Base-by-base conservation (phyloP, 2,329 filamentous ascomycete genomes). In the Dendryphion nanum region DNA sequence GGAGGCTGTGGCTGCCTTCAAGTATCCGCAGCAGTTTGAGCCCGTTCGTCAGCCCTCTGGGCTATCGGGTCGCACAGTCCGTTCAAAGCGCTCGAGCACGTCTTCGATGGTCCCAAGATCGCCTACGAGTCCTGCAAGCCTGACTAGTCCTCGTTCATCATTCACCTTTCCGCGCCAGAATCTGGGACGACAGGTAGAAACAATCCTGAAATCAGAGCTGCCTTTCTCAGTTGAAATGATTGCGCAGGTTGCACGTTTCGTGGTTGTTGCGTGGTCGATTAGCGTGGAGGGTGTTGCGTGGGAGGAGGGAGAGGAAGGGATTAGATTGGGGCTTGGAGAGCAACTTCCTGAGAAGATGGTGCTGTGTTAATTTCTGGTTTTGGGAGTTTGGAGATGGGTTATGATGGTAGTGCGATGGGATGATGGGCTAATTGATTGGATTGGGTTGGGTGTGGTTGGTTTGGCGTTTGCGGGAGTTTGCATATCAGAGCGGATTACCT, bases 231-330 rank as follows among this genome's bases (percentile, higher is more conserved):
- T 64, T 2, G 37, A 49, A 6, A 52, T 26, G 1, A 37, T 63
- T 7, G 56, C 55, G 1, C 37, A 33, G 23, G 52, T 64, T 0
- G 56, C 57, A 10, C 30, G 57, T 6, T 35, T 63, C 38, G 49
- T 64, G 15, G 13, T 63, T 30, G 59, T 58, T 5, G 61, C 58
- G 1, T 65, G 61, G 61, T 59, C 57, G 19, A 18, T 52, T 23
- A 57, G 56, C 26, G 60, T 63, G 17, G 45, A 43, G 17, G 18
- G 1, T 2, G 56, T 60, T 1, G 57, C 48, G 2, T 60, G 55
- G 54, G 55, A 47, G 26, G 44, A 41, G 7, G 35, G 23, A 14
- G 35, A 41, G 20, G 14, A 15, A 23, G 19, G 30, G 35, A 20
- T 18, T 35, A 26, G 4, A 15, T 6, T 15, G 15, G 6, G 12